Evolutionary conservation across 2,329 filamentous ascomycete species (phyloP).

Genomic region (Rutstroemia sydowiana): DNA sequence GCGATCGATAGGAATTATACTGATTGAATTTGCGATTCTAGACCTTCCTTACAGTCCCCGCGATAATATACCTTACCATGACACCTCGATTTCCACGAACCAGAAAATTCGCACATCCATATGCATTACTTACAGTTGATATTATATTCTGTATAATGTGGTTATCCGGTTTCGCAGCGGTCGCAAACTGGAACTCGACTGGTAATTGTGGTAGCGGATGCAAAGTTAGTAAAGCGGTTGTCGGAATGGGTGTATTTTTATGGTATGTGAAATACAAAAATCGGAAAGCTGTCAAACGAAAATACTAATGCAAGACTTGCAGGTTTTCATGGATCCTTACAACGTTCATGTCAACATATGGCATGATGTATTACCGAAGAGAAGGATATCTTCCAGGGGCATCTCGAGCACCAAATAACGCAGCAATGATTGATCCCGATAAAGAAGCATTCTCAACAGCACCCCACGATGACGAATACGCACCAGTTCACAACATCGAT

Average conservation of each 20-base stretch:
- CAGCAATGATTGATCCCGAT: slow-evolving; percentile 54
- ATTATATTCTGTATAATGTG: slow-evolving; percentile 52
- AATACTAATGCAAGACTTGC: slow-evolving; percentile 7
- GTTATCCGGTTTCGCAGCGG: slow-evolving; percentile 59
- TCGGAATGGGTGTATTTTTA: slow-evolving; percentile 55
- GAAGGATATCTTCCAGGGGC: slow-evolving; percentile 52
- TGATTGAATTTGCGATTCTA: slow-evolving; percentile 26
- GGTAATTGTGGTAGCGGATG: slow-evolving; percentile 50
- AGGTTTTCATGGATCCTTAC: slow-evolving; percentile 50
- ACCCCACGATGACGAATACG: slow-evolving; percentile 60
- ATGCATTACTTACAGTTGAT: slow-evolving; percentile 54
- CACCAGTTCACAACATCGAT: slow-evolving; percentile 46
- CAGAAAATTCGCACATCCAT: slow-evolving; percentile 52
- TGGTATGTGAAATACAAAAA: slow-evolving; percentile 39
- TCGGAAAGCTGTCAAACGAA: neutral
- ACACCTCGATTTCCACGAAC: slow-evolving; percentile 57
- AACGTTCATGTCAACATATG: slow-evolving; percentile 51
- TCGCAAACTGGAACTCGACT: slow-evolving; percentile 55
- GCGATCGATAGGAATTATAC: neutral
- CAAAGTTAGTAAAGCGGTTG: slow-evolving; percentile 53
- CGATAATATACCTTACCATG: slow-evolving; percentile 59
- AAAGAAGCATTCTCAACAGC: slow-evolving; percentile 63
- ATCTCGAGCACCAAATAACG: slow-evolving; percentile 25
- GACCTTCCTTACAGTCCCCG: slow-evolving; percentile 58
- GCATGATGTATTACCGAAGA: slow-evolving; percentile 53